Evolutionary conservation across 2,329 filamentous ascomycete genomes (phyloP).

Genomic region (Claviceps spartinae): DNA sequence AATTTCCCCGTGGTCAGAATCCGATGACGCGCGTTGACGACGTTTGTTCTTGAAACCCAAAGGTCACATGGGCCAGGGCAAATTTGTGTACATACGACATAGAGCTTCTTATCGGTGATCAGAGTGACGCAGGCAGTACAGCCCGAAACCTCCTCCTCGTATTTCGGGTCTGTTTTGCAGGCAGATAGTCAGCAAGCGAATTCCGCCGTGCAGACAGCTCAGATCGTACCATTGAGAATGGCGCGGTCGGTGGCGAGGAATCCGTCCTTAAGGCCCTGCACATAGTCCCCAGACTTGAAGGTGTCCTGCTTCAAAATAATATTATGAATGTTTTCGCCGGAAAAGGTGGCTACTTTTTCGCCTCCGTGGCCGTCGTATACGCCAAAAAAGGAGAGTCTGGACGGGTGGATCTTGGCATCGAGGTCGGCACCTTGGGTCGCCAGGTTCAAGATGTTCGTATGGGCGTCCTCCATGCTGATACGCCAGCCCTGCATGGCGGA

Average conservation of each 20-base stretch:
- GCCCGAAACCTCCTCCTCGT: constrained; percentile 94
- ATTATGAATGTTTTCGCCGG: constrained; percentile 83
- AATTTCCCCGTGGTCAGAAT: constrained; percentile 7
- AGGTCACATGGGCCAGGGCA: neutral
- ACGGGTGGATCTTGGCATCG: constrained; percentile 50
- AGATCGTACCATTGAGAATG: constrained; percentile 70
- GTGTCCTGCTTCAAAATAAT: constrained; percentile 92
- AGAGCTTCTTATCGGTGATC: constrained; percentile 84
- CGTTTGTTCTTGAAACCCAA: neutral
- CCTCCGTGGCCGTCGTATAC: constrained; percentile 97
- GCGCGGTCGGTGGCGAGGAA: constrained; percentile 93
- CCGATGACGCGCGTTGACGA: neutral
- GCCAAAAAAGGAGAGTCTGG: constrained; percentile 85
- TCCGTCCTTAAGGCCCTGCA: constrained; percentile 92
- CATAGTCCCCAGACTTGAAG: constrained; percentile 81
- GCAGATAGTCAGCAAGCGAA: constrained; percentile 3
- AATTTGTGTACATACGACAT: constrained; percentile 55
- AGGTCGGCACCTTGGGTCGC: constrained; percentile 35
- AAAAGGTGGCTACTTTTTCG: constrained; percentile 88
- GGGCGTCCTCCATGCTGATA: constrained; percentile 98
- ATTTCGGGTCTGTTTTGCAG: constrained; percentile 70
- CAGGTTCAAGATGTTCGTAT: constrained; percentile 80
- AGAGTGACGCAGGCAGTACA: constrained; percentile 91
- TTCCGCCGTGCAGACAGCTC: neutral
- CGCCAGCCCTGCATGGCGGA: constrained; percentile 99